These are phyloP conservation scores for Candida patagonica DNA, from an alignment of 805 yeast genomes.

Conservation along the genomic window DNA sequence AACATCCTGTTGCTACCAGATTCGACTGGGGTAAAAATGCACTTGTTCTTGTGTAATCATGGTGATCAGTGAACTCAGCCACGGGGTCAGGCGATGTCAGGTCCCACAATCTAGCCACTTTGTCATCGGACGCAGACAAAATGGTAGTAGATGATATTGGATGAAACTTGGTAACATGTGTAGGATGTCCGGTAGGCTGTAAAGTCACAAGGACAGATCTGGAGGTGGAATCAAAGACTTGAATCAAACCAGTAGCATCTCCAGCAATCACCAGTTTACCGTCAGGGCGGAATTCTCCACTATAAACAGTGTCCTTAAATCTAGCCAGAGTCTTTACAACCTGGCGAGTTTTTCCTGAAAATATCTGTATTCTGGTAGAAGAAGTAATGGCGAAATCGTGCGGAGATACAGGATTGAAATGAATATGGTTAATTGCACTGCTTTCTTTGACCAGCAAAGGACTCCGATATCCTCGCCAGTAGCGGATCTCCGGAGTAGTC, in stretches of 20 bases:
- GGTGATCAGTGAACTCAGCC: conserved; percentile 60
- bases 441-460: conserved; percentile 91
- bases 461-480: conserved; percentile 80
- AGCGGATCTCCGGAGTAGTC: conserved; percentile 86
- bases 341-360: conserved; percentile 89
- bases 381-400: conserved; percentile 91
- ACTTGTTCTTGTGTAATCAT: conserved; percentile 82
- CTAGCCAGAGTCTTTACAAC: conserved; percentile 77
- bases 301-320: conserved; percentile 85
- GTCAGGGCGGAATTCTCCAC: conserved; percentile 85
- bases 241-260: conserved; percentile 90
- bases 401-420: conserved; percentile 78
- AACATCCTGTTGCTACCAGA: conserved; percentile 84
- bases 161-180: conserved; percentile 90
- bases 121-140: conserved; percentile 85
- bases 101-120: conserved; percentile 80
- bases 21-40: conserved; percentile 59
- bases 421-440: conserved; percentile 79
- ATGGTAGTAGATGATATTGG: conserved; percentile 64
- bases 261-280: conserved; percentile 90
- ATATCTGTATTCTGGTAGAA: conserved; percentile 83
- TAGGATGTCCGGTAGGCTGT: conserved; percentile 77
- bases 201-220: conserved; percentile 71
- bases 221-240: conserved; percentile 79
- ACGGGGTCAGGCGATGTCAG: conserved; percentile 75